A percentile compares a stretch with the other conserved stretches of the same genome.
phyloP scores from a whole-genome alignment of 805 yeast species.

The Barnettozyma sucrosica region DNA sequence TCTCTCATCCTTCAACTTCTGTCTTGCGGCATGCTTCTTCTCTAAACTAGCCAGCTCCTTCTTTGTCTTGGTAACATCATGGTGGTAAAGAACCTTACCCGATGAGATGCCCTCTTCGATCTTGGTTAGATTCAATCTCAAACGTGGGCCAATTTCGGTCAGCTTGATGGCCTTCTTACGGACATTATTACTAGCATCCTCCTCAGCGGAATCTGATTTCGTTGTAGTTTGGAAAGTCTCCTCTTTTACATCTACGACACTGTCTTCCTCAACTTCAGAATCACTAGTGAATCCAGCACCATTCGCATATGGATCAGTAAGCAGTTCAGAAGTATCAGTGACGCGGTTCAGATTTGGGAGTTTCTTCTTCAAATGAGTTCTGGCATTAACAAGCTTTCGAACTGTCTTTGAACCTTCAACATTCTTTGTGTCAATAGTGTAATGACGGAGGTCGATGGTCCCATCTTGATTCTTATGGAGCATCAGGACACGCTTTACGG shows the following conservation, averaged over 20 bases:
- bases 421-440: slow-evolving; percentile 76
- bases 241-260: slow-evolving; percentile 55
- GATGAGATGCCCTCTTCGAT: slow-evolving; percentile 89
- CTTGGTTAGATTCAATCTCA: slow-evolving; percentile 68
- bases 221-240: slow-evolving; percentile 21
- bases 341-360: slow-evolving; percentile 39
- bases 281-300: slow-evolving; percentile 76
- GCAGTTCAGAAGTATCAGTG: slow-evolving; percentile 74
- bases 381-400: slow-evolving; percentile 23
- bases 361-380: slow-evolving; percentile 19
- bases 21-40: slow-evolving; percentile 55
- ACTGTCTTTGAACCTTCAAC: slow-evolving; percentile 48
- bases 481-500: slow-evolving; percentile 81
- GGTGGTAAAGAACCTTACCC: slow-evolving; percentile 85
- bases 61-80: slow-evolving; percentile 56
- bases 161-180: slow-evolving; percentile 83
- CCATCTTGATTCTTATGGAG: slow-evolving; percentile 68
- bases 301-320: slow-evolving; percentile 77
- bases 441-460: slow-evolving; percentile 81
- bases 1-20: slow-evolving; percentile 62
- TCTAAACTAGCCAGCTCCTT: slow-evolving; percentile 59
- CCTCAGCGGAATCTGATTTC: slow-evolving; percentile 11
- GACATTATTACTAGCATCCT: slow-evolving; percentile 20
- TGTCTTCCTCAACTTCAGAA: slow-evolving; percentile 91
- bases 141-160: slow-evolving; percentile 89